Evolutionary conservation across 176 grass and related monocot species (phyloP), one percentile per base, ranked within the genome.

Genomic region (Panicum miliaceum): DNA sequence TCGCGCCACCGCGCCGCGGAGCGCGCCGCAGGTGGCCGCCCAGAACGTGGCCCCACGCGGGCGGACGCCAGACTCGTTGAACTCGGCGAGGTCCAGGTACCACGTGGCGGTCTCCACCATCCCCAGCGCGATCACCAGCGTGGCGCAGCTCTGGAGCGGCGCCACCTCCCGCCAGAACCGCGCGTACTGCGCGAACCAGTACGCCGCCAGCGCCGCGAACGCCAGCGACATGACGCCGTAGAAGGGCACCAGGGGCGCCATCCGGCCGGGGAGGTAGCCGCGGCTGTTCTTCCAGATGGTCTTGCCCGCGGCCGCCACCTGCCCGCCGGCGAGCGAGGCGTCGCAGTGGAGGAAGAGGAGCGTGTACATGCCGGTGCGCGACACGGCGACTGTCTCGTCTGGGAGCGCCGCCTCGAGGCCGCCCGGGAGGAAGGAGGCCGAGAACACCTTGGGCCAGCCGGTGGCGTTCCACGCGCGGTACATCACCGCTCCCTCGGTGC

Each of bases 201-300:
- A 88, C 22, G 85, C 60, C 18, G 91, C 91, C 14, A 97, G 89
- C 22, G 83, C 69, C 8, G 87, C 87, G 86, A 92, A 94, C 41
- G 94, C 92, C 42, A 97, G 84, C 56, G 94, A 97, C 83, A 92
- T 88, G 65, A 34, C 43, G 10, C 94, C 91, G 75, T 94, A 94
- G 81, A 97, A 94, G 29, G 88, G 84, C 82, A 86, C 43, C 8
- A 97, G 89, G 12, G 91, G 94, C 3, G 89, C 91, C 91, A 97
- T 97, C 70, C 91, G 76, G 5, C 91, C 94, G 20, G 94, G 94
- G 20, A 97, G 89, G 78, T 97, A 97, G 16, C 89, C 91, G 27
- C 68, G 78, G 26, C 75, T 86, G 79, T 94, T 97, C 88, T 92
- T 97, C 94, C 94, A 97, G 68, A 97, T 92, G 51, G 89, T 97